Percentiles rank a stretch among this genome's conserved stretches.
These are phyloP conservation scores for Pseudogymnoascus sp. DNA, from an alignment of 2,329 filamentous ascomycete species.

Conservation along the genomic window DNA sequence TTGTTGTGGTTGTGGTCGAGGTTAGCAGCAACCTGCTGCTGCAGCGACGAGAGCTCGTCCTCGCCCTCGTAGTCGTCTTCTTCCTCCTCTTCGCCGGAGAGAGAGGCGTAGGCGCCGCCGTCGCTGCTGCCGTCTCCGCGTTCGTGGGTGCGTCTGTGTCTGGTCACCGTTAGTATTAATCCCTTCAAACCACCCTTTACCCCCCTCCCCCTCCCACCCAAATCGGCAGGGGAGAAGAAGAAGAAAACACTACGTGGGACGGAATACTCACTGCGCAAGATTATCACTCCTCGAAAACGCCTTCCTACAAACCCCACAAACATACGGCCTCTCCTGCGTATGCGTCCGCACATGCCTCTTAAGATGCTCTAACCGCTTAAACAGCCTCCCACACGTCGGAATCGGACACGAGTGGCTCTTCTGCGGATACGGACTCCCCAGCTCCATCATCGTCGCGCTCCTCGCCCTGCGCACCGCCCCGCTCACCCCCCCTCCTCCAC, in stretches of 20 bases:
- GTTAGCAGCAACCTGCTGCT: constrained; percentile 62
- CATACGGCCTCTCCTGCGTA: constrained; percentile 97
- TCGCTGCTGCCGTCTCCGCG: constrained; percentile 50
- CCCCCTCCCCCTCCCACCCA: no score
- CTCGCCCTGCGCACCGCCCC: constrained; percentile 82
- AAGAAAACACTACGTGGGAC: no score
- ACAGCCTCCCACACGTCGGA: constrained; percentile 89
- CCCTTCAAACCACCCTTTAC: background rate
- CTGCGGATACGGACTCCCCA: constrained; percentile 80
- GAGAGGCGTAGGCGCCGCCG: constrained; percentile 48
- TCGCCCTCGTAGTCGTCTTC: constrained; percentile 77
- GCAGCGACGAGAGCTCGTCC: constrained; percentile 71
- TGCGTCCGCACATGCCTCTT: constrained; percentile 99
- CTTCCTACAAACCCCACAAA: constrained; percentile 97
- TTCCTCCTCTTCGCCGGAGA: constrained; percentile 70
- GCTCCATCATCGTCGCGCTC: constrained; percentile 92
- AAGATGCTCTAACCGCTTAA: constrained; percentile 98
- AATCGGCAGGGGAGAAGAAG: no score
- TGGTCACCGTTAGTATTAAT: constrained; percentile 24
- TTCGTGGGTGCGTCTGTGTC: constrained; percentile 76
- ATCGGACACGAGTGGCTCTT: constrained; percentile 99
- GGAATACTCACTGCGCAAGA: constrained; percentile 75
- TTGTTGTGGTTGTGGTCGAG: constrained; percentile 34
- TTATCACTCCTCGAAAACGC: constrained; percentile 98
- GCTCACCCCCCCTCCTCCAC: constrained; percentile 58